A percentile compares a stretch with the other conserved stretches of the same genome.
phyloP scores from a whole-genome alignment of 2,329 filamentous ascomycete species.

The Penicillium occitanis region DNA sequence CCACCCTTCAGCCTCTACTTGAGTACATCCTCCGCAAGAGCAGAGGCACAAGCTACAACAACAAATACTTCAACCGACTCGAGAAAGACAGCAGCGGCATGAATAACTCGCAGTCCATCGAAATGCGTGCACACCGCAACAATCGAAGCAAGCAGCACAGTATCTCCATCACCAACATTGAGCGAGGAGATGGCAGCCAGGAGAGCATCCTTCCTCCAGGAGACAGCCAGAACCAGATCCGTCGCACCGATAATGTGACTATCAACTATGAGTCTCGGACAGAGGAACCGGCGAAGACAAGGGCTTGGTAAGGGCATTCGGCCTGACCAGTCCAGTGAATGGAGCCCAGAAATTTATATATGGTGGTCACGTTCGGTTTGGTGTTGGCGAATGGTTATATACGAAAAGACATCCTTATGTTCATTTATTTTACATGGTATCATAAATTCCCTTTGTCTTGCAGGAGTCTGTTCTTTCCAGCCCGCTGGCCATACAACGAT shows the following conservation, averaged over 20 bases:
- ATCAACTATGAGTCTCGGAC: conserved; percentile 25
- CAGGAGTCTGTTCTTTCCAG: background rate
- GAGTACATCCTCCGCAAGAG: conserved; percentile 25
- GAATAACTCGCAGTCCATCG: conserved; percentile 16
- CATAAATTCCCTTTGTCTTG: conserved; percentile 1
- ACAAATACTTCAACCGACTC: conserved; percentile 19
- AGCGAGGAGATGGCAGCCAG: conserved; percentile 22
- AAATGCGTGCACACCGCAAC: conserved; percentile 13
- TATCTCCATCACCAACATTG: conserved; percentile 16
- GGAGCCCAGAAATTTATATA: background rate
- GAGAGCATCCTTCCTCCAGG: conserved; percentile 24
- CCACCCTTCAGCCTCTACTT: conserved; percentile 34
- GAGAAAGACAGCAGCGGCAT: conserved; percentile 17
- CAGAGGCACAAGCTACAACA: conserved; percentile 17
- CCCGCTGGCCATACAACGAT: background rate
- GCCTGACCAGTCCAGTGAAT: background rate
- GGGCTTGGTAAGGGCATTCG: conserved; percentile 1
- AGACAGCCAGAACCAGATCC: conserved; percentile 19
- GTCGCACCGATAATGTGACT: conserved; percentile 27
- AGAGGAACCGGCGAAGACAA: background rate
- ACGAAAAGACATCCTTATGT: background rate
- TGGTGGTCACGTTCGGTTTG: background rate
- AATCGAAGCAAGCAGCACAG: conserved; percentile 14
- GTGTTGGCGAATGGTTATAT: conserved; percentile 8
- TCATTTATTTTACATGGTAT: background rate